These are phyloP conservation scores for Fistulifera solaris DNA, from an alignment of 108 stramenopile genomes.

Conservation along the genomic window DNA sequence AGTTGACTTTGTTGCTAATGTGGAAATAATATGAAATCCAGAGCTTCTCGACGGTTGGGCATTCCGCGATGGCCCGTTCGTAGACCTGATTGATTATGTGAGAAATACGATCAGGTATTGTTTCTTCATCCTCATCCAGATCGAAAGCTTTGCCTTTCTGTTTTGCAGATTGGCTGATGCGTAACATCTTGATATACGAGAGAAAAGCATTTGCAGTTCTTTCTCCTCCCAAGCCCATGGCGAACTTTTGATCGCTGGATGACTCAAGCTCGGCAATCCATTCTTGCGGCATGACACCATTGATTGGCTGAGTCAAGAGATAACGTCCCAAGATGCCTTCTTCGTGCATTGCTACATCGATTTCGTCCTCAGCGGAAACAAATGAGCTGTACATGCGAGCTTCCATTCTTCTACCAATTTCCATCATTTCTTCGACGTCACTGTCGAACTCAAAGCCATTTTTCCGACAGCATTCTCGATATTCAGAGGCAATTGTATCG, in stretches of 20 bases:
- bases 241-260: slow-evolving; percentile 10
- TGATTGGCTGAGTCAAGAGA: not conserved
- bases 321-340: slow-evolving; percentile 33
- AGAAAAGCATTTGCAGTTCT: slow-evolving; percentile 48
- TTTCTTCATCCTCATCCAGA: slow-evolving; percentile 7
- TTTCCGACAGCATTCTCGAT: slow-evolving; percentile 17
- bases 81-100: slow-evolving; percentile 29
- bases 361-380: slow-evolving; percentile 54
- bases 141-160: slow-evolving; percentile 4
- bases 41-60: slow-evolving; percentile 71
- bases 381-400: slow-evolving; percentile 26
- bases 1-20: slow-evolving; percentile 11
- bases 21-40: slow-evolving; percentile 64
- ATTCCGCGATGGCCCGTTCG: slow-evolving; percentile 77
- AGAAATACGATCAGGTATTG: not conserved
- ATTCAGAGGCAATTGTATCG: slow-evolving; percentile 19
- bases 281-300: not conserved
- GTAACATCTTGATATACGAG: slow-evolving; percentile 29
- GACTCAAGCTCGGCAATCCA: not conserved
- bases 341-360: slow-evolving; percentile 54
- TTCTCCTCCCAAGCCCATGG: slow-evolving; percentile 59
- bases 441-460: slow-evolving; percentile 1
- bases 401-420: slow-evolving; percentile 30
- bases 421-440: slow-evolving; percentile 16
- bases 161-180: slow-evolving; percentile 18